A percentile compares a stretch with the other conserved stretches of the same genome.
Conservation (phyloP, 192 early-diverging fungal species). For the Spinellus fusiger region DNA sequence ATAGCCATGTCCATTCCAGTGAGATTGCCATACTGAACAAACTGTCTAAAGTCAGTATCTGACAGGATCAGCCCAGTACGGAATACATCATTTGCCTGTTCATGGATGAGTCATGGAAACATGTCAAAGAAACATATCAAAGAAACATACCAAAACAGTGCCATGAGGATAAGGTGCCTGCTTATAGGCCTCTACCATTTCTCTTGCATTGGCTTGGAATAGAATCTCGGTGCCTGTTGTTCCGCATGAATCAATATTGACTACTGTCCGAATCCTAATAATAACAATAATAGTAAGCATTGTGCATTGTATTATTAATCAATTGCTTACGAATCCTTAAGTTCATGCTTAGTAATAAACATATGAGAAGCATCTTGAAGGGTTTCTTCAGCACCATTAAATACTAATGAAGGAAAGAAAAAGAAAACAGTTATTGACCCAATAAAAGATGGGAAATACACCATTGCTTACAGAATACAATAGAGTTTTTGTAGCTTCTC, state of each 20-base stretch:
- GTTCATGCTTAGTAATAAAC: slow-evolving; percentile 56
- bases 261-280: slow-evolving; percentile 47
- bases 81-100: slow-evolving; percentile 51
- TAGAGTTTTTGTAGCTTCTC: slow-evolving; percentile 41
- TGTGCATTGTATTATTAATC: not conserved
- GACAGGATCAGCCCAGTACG: slow-evolving; percentile 55
- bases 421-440: not conserved
- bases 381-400: slow-evolving; percentile 74
- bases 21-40: slow-evolving; percentile 62
- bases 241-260: slow-evolving; percentile 78
- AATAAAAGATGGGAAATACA: not conserved
- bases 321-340: slow-evolving; percentile 32
- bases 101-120: not conserved
- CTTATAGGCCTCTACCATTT: slow-evolving; percentile 63
- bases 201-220: slow-evolving; percentile 67
- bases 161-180: slow-evolving; percentile 62
- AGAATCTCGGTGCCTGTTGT: slow-evolving; percentile 59
- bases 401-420: slow-evolving; percentile 40
- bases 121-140: not conserved
- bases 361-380: slow-evolving; percentile 71
- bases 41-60: slow-evolving; percentile 75
- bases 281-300: not conserved
- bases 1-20: slow-evolving; percentile 66
- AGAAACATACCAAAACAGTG: slow-evolving; percentile 42
- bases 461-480: slow-evolving; percentile 47